Base-by-base conservation (phyloP, 805 yeast genomes). In the Wickerhamomyces chaumierensis region DNA sequence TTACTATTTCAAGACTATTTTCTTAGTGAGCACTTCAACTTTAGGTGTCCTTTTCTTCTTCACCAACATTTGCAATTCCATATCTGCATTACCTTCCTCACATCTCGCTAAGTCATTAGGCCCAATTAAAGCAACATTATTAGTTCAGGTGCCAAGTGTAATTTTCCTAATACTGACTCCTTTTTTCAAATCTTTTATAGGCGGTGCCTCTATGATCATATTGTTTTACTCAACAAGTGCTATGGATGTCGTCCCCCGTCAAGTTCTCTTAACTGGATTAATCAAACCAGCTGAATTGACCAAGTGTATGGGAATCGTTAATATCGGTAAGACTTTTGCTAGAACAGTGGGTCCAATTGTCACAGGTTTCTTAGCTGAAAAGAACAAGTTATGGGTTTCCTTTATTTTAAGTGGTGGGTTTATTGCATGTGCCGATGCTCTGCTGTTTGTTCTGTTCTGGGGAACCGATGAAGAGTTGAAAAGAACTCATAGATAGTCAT, bases 241-340 rank as follows among this genome's bases (percentile, higher is more conserved):
- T 2, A 85, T 87, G 88, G 96, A 87, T 55, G 95, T 86, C 21
- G 92, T 86, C 3, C 95, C 96, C 6, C 71, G 96, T 37, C 95
- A 86, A 58, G 73, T 86, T 8, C 64, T 87, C 32, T 59, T 87
- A 36, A 78, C 94, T 0, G 68, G 82, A 2, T 63, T 85, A 17
- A 75, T 87, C 31, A 66, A 69, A 14, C 68, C 71, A 12, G 57
- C 65, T 11, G 92, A 84, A 36, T 62, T 88, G 36, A 77, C 94
- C 3, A 72, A 68, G 48, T 87, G 81, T 1, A 69, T 87, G 76
- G 96, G 96, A 2, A 65, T 82, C 2, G 95, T 87, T 9, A 87
- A 86, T 52, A 77, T 87, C 31, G 86, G 81, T 19, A 85, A 86
- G 56, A 88, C 95, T 2, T 68, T 83, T 45, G 94, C 94, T 0